These are phyloP conservation scores for Sclerotinia subarctica DNA, from an alignment of 2,329 filamentous ascomycete genomes.

Conservation along the genomic window DNA sequence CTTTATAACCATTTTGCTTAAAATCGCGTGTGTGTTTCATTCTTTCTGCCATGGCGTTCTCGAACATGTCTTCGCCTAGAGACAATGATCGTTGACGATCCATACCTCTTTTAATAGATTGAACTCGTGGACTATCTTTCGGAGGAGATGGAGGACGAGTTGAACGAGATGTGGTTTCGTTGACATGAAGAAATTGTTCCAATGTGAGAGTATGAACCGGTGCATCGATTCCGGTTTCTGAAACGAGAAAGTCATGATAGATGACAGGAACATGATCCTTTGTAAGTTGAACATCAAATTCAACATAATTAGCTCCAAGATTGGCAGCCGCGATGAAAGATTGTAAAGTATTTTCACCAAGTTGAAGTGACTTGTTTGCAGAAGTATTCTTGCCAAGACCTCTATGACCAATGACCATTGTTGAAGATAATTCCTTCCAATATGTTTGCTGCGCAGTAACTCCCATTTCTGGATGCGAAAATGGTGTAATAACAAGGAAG, in stretches of 20 bases:
- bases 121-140: slow-evolving; percentile 30
- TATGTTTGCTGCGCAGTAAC: slow-evolving; percentile 89
- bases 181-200: slow-evolving; percentile 89
- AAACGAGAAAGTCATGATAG: slow-evolving; percentile 97
- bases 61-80: slow-evolving; percentile 32
- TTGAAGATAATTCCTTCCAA: slow-evolving; percentile 88
- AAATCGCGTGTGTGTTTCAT: slow-evolving; percentile 98
- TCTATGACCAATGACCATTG: slow-evolving; percentile 73
- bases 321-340: slow-evolving; percentile 97
- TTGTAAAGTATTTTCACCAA: slow-evolving; percentile 92
- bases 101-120: slow-evolving; percentile 29
- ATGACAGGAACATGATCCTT: slow-evolving; percentile 98
- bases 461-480: slow-evolving; percentile 89
- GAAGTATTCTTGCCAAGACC: slow-evolving; percentile 88
- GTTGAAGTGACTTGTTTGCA: slow-evolving; percentile 79
- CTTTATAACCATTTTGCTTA: slow-evolving; percentile 93
- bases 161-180: slow-evolving; percentile 47
- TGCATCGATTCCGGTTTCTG: slow-evolving; percentile 94
- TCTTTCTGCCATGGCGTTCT: slow-evolving; percentile 59
- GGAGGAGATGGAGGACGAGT: slow-evolving; percentile 48
- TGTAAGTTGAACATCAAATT: slow-evolving; percentile 92
- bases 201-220: slow-evolving; percentile 92
- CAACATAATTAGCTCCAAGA: slow-evolving; percentile 73
- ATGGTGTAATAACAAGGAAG: slow-evolving; percentile 91
- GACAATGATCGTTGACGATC: slow-evolving; percentile 40